A percentile compares a stretch with the other conserved stretches of the same genome.
Conservation (phyloP, 768 basidiomycete species). For the Agaricus subrufescens region DNA sequence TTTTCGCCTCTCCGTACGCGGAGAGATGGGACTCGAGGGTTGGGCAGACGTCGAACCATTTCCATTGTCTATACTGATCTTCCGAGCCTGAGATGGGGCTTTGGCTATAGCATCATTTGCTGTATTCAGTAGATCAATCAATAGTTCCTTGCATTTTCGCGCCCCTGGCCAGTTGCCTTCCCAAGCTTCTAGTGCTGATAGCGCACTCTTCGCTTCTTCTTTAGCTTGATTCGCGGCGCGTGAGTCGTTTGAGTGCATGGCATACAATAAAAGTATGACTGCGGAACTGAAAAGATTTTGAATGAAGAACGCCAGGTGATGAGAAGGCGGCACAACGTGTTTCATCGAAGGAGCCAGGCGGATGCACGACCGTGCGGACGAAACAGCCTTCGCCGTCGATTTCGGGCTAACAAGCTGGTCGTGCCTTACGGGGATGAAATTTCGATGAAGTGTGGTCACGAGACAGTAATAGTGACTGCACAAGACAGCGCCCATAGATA, state of each 20-base stretch:
- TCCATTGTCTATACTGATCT: constrained; percentile 17
- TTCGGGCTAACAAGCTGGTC: constrained; percentile 66
- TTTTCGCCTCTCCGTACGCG: constrained; percentile 47
- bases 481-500: constrained; percentile 79
- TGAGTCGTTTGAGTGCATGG: constrained; percentile 76
- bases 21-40: constrained; percentile 17
- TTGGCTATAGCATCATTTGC: constrained; percentile 62
- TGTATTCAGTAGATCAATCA: constrained; percentile 64
- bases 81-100: constrained; percentile 17
- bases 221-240: constrained; percentile 66
- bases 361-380: constrained; percentile 82
- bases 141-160: constrained; percentile 79
- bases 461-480: constrained; percentile 90
- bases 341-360: constrained; percentile 81
- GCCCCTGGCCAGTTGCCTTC: constrained; percentile 88
- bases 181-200: constrained; percentile 71
- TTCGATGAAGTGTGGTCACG: constrained; percentile 82
- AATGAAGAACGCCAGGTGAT: constrained; percentile 85
- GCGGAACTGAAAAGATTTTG: constrained; percentile 88
- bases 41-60: constrained; percentile 18
- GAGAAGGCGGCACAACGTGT: constrained; percentile 78
- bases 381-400: constrained; percentile 76
- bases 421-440: constrained; percentile 75
- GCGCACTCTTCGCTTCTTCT: constrained; percentile 75
- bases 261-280: constrained; percentile 78